Conservation (phyloP, 371 early-diverging fungal species). For the Syncephalastrum racemosum region DNA sequence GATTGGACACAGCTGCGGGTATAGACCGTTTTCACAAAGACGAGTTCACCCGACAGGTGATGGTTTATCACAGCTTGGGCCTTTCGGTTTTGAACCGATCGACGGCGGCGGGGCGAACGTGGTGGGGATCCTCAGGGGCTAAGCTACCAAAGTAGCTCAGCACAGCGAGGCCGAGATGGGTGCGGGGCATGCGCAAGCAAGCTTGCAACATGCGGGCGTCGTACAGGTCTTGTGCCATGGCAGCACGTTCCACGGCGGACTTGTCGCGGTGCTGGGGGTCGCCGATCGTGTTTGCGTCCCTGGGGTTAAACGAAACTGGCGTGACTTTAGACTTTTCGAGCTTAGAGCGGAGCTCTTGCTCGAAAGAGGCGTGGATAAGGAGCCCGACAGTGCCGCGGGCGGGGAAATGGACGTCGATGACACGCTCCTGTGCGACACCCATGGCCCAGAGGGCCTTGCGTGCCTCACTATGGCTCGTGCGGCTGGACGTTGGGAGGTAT, state of each 20-base stretch:
- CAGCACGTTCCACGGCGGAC: too few species aligned
- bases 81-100: too few species aligned
- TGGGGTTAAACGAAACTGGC: background rate
- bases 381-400: slow-evolving; percentile 3
- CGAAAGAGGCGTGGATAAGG: background rate
- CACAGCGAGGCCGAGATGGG: background rate
- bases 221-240: background rate
- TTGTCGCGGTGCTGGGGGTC: background rate
- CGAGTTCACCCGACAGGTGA: too few species aligned
- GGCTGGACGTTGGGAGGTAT: slow-evolving; percentile 1
- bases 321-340: background rate
- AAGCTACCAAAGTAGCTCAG: background rate
- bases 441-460: background rate
- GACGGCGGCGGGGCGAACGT: too few species aligned
- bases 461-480: slow-evolving; percentile 2
- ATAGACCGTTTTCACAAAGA: too few species aligned
- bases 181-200: background rate
- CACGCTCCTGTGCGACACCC: background rate
- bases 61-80: too few species aligned
- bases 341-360: background rate
- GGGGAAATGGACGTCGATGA: slow-evolving; percentile 15
- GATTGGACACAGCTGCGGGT: too few species aligned
- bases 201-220: slow-evolving; percentile 2
- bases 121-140: too few species aligned
- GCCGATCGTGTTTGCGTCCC: background rate